Conservation (phyloP, 169 alveolate species). For the Miamiensis avidus region DNA sequence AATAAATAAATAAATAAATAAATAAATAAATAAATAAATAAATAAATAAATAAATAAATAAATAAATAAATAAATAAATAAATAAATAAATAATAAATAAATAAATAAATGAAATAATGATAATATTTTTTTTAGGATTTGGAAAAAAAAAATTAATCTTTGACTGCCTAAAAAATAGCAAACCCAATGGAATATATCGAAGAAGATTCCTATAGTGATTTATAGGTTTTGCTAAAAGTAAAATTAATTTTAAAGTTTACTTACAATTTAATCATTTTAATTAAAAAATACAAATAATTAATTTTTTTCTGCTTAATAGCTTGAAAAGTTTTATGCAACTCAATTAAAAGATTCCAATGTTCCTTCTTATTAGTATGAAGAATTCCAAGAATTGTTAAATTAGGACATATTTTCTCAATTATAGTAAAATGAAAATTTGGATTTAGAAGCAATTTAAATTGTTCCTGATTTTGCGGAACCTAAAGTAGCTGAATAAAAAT, state of each 20-base stretch:
- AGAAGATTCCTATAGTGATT: constrained; percentile 21
- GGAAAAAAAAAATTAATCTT: constrained; percentile 13
- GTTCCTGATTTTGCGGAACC: background rate
- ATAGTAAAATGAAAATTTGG: background rate
- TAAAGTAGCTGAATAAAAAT: too few species aligned
- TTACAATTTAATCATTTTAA: too few species aligned
- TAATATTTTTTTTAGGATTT: background rate
- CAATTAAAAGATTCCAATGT: too few species aligned
- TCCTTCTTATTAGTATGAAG: background rate
- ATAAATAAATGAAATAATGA: background rate
- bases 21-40: background rate
- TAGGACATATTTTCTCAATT: background rate
- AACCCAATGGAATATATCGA: constrained; percentile 42
- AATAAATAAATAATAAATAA: background rate
- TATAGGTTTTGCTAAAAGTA: constrained; percentile 11
- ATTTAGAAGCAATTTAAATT: background rate
- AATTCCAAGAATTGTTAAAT: background rate
- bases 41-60: background rate
- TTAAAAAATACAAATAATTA: background rate
- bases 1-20: background rate
- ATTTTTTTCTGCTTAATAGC: background rate
- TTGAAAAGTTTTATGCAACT: background rate
- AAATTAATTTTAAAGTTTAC: background rate
- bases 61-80: background rate
- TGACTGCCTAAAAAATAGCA: constrained; percentile 33